Percentiles rank a stretch among this genome's conserved stretches.
phyloP scores from a whole-genome alignment of 441 rosid genomes.

The Melastoma candidum region DNA sequence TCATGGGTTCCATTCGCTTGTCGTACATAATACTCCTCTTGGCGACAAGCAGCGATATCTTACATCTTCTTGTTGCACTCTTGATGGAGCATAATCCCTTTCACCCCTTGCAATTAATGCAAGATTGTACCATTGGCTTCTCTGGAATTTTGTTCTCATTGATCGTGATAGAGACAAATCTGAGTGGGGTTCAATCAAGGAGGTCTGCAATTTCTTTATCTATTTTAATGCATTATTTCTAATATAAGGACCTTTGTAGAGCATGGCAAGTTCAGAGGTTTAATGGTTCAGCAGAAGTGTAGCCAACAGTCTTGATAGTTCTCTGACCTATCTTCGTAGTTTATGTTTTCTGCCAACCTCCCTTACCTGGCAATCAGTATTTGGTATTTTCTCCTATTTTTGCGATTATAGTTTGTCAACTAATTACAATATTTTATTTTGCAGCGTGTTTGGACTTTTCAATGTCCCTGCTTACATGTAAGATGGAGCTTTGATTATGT shows the following conservation, averaged over 20 bases:
- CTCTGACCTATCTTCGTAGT: no score
- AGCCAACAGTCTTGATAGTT: no score
- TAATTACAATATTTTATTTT: constrained; percentile 18
- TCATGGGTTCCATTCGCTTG: no score
- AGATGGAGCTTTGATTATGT: constrained; percentile 6
- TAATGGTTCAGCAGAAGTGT: no score
- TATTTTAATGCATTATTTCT: constrained; percentile 7
- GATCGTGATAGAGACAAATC: constrained; percentile 88
- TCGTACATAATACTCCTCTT: no score
- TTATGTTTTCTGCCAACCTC: no score
- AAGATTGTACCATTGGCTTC: constrained; percentile 30
- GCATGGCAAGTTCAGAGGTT: no score
- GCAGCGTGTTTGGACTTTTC: constrained; percentile 96
- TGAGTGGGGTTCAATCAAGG: constrained; percentile 51
- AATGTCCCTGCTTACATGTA: constrained; percentile 91
- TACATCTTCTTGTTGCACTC: constrained; percentile 68
- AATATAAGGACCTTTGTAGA: not conserved
- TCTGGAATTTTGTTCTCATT: constrained; percentile 85
- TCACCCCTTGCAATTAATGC: constrained; percentile 29
- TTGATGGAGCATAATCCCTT: constrained; percentile 59
- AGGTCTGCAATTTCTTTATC: constrained; percentile 32
- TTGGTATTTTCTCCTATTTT: no score
- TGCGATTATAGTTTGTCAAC: constrained; percentile 3
- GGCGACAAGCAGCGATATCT: constrained; percentile 16
- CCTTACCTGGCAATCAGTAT: no score